These are phyloP conservation scores for Wallacemonas sp. DNA, from an alignment of 208 protist species.

Conservation along the genomic window DNA sequence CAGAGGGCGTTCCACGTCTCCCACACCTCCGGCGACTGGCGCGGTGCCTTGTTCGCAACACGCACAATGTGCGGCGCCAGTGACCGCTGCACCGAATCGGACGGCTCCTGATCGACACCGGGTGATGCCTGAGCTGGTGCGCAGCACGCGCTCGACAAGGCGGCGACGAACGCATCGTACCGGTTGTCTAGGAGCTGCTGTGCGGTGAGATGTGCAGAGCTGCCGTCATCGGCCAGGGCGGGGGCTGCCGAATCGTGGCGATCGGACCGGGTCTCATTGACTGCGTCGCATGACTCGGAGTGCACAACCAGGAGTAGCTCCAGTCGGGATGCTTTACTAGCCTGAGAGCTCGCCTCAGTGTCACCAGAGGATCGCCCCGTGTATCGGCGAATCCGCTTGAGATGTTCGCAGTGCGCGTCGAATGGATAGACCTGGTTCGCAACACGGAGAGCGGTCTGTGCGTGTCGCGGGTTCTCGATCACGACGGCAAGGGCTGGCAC, in stretches of 20 bases:
- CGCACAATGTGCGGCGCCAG: slow-evolving; percentile 31
- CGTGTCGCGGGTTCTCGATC: slow-evolving; percentile 38
- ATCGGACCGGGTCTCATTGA: no score
- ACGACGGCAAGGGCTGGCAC: slow-evolving; percentile 39
- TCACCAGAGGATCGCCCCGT: not conserved
- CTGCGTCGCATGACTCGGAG: not conserved
- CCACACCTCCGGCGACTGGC: slow-evolving; percentile 53
- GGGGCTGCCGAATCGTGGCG: no score
- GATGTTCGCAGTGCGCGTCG: slow-evolving; percentile 30
- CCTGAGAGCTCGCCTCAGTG: no score
- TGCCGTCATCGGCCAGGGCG: no score
- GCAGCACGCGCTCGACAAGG: not conserved
- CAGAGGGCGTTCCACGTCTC: slow-evolving; percentile 53
- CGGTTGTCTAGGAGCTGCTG: not conserved
- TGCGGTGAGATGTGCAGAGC: no score
- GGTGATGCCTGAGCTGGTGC: not conserved
- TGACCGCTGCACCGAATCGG: not conserved
- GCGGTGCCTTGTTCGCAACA: slow-evolving; percentile 54
- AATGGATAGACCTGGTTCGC: slow-evolving; percentile 67
- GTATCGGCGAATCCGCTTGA: slow-evolving; percentile 73
- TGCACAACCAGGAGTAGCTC: slow-evolving; percentile 13
- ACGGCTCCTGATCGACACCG: not conserved
- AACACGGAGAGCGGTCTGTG: slow-evolving; percentile 47
- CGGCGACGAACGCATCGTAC: not conserved
- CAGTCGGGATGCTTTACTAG: not conserved